Evolutionary conservation across 2,329 filamentous ascomycete genomes (phyloP), one percentile per base, ranked within the genome.

Genomic region (Aschersonia sp.): DNA sequence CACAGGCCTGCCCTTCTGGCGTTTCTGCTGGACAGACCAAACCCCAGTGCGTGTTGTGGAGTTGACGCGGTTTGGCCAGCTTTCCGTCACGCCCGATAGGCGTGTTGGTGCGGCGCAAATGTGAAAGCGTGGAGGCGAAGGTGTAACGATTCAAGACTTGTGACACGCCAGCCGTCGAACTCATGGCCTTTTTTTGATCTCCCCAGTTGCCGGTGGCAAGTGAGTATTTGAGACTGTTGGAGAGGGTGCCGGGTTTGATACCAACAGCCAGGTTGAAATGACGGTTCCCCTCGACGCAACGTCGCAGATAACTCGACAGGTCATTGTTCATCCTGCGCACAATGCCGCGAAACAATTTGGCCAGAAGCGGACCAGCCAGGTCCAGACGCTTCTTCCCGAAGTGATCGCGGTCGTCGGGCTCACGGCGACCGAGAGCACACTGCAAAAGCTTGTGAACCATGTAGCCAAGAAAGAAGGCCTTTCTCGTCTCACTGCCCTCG

Each of bases 11-110:
- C 53, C 92, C 92, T 77, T 98, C 92, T 30, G 92, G 92, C 12
- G 92, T 98, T 65, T 98, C 92, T 31, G 92, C 91, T 31, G 92
- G 92, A 65, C 92, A 98, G 20, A 98, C 91, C 57, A 97, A 71
- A 53, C 92, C 92, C 92, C 92, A 98, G 62, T 98, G 92, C 5
- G 91, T 97, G 66, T 97, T 97, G 73, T 98, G 92, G 53, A 98
- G 76, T 68, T 98, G 94, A 51, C 92, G 85, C 40, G 92, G 92
- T 66, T 98, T 98, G 41, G 94, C 94, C 55, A 98, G 85, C 67
- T 98, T 98, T 56, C 92, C 94, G 66, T 98, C 94, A 70, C 94
- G 81, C 52, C 94, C 92, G 53, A 98, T 94, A 1, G 92, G 92
- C 0, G 94, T 98, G 65, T 98, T 98, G 47, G 94, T 98, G 60